Evolutionary conservation across 257 asterid species (phyloP), one percentile per base, ranked within the genome.

Genomic region (Petunia secreta): DNA sequence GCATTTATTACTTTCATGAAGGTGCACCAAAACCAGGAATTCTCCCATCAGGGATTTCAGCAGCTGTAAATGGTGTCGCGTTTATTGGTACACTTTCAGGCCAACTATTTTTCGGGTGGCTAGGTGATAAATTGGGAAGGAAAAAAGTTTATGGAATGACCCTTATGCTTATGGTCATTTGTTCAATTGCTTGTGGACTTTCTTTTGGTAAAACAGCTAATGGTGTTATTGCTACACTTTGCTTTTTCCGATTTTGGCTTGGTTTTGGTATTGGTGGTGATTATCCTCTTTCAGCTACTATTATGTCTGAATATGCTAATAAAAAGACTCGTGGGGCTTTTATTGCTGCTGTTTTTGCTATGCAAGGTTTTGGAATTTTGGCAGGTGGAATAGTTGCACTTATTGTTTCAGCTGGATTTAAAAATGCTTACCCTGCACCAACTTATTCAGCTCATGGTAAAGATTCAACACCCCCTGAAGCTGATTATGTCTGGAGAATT

Each of bases 211-310:
- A 78, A 10, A 67, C 52, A 37, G 86, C 89, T 0, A 85, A 80
- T 69, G 77, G 84, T 7, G 92, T 89, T 2, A 82, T 89, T 78
- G 86, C 92, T 4, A 87, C 92, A 1, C 85, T 89, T 63, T 89
- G 92, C 15, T 89, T 89, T 83, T 89, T 87, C 62, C 83, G 92
- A n/a, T 89, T 87, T 84, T 89, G 92, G 92, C 84, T 89, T 0
- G 92, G 92, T 1, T 89, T 89, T 75, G 90, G 90, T 59, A 89
- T 89, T 54, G 90, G 90, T 13, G 90, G 90, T 9, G 92, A 89
- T 68, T 89, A 89, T 78, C 90, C 92, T 0, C 86, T 89, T 43
- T 89, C 92, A 4, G 92, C 92, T 54, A 89, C 90, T 6, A 87
- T 89, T 75, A 89, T 89, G 92, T 89, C 92, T 0, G 90, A 89